phyloP scores from a whole-genome alignment of 352 stramenopile genomes.

The Globisporangium cylindrosporum region DNA sequence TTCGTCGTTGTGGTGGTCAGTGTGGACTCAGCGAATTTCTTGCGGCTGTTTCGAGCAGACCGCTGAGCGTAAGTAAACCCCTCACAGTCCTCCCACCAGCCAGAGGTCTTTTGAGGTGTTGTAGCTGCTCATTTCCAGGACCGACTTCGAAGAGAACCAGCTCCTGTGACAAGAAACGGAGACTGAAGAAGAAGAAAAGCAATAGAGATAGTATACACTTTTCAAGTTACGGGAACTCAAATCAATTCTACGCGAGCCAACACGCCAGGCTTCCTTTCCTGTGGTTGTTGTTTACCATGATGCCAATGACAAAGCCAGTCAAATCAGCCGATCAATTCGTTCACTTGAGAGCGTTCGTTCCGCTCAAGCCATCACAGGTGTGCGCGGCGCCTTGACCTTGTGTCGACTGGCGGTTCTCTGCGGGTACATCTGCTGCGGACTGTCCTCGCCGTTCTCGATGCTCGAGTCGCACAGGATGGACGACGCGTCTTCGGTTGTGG shows the following conservation, averaged over 20 bases:
- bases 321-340: neutral
- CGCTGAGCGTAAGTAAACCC: too few relatives aligned
- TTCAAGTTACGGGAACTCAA: neutral
- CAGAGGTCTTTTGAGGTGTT: too few relatives aligned
- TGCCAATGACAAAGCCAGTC: neutral
- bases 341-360: neutral
- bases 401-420: neutral
- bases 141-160: too few relatives aligned
- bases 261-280: neutral
- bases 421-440: neutral
- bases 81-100: too few relatives aligned
- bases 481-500: neutral
- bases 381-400: slow-evolving; percentile 12
- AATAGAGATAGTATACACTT: neutral
- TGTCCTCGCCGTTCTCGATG: neutral
- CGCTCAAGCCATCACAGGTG: neutral
- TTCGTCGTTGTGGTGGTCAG: too few relatives aligned
- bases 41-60: too few relatives aligned
- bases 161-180: too few relatives aligned
- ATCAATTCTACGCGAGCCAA: neutral
- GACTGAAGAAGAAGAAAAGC: too few relatives aligned
- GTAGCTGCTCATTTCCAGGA: too few relatives aligned
- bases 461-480: neutral
- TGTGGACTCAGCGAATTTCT: too few relatives aligned
- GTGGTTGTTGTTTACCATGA: neutral